Conservation (phyloP, 371 early-diverging fungal genomes). For the Mortierella sp. region DNA sequence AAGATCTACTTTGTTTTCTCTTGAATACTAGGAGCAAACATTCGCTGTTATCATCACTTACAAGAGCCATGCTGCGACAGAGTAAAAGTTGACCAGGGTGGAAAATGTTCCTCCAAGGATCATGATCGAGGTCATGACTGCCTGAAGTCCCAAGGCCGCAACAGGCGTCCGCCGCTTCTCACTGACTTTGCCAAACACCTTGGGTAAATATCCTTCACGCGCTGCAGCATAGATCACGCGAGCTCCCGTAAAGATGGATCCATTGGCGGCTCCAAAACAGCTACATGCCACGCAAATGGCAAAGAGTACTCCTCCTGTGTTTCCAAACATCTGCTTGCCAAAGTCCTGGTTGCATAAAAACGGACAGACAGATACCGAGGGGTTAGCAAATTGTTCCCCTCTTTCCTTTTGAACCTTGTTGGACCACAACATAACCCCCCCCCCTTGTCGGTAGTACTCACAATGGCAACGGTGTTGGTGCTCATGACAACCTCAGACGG, state of each 20-base stretch:
- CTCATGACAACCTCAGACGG: slow-evolving; percentile 73
- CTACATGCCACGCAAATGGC: slow-evolving; percentile 80
- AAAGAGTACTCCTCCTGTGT: slow-evolving; percentile 75
- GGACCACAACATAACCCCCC: not conserved
- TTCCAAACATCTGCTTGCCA: slow-evolving; percentile 79
- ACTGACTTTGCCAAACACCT: slow-evolving; percentile 72
- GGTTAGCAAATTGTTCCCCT: too few relatives aligned
- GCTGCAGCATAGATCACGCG: slow-evolving; percentile 80
- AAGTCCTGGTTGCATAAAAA: slow-evolving; percentile 68
- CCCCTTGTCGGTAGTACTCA: slow-evolving; percentile 13
- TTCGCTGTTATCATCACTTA: slow-evolving; percentile 36
- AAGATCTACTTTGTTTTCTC: too few relatives aligned
- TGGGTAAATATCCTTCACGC: slow-evolving; percentile 76
- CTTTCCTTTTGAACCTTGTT: too few relatives aligned
- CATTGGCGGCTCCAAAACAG: slow-evolving; percentile 85
- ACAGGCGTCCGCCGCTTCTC: slow-evolving; percentile 73
- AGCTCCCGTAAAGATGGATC: slow-evolving; percentile 77
- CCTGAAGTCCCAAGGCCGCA: slow-evolving; percentile 74
- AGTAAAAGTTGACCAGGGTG: slow-evolving; percentile 79
- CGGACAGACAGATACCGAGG: too few relatives aligned
- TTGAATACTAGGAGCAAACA: too few relatives aligned
- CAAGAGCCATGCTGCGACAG: slow-evolving; percentile 80
- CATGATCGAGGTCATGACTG: slow-evolving; percentile 68
- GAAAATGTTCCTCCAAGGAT: slow-evolving; percentile 75
- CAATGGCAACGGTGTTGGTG: slow-evolving; percentile 75